Evolutionary conservation across 2,329 filamentous ascomycete genomes (phyloP), one percentile per base, ranked within the genome.

Genomic region (Fusarium chuoi): DNA sequence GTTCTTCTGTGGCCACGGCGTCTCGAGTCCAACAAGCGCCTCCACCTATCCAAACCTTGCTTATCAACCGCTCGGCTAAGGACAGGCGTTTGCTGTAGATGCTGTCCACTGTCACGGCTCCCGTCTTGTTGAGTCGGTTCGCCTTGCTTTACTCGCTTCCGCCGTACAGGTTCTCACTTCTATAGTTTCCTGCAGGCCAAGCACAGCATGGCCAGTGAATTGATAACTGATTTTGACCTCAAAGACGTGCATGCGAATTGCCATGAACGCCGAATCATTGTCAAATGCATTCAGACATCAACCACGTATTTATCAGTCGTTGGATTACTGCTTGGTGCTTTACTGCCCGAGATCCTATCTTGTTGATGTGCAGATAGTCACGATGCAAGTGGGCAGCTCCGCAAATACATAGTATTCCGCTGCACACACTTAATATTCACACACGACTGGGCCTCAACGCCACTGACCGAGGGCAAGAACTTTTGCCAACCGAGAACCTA

Each of bases 381-480:
- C 41, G 33, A 60, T 65, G 59, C 57, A 70, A 68, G 73, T 75
- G 73, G 68, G 65, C 62, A 73, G 36, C 48, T 74, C 67, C 68
- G 67, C 70, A 70, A 68, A 65, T 54, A 52, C 56, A 44, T 61
- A 46, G 61, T 72, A 58, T 55, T 57, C 64, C 60, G 51, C 74
- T 77, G 75, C 75, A 77, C 65, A 70, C 74, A 77, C 74, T 76
- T 66, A 70, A 70, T 65, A 66, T 38, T 36, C 57, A 65, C 46
- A 70, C 45, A 57, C 58, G 59, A 56, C 64, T 61, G 62, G 62
- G 65, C 65, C 73, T 74, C 71, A 62, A 33, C 65, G 49, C 66
- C 62, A 70, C 70, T 54, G 59, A 51, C 45, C 46, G 41, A 60
- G 49, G 62, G 51, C 44, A 36, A 62, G 62, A 65, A 55, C 44